A percentile compares a stretch with the other conserved stretches of the same genome.
These are phyloP conservation scores for Pseudogymnoascus sp. DNA, from an alignment of 2,329 filamentous ascomycete genomes.

Conservation along the genomic window DNA sequence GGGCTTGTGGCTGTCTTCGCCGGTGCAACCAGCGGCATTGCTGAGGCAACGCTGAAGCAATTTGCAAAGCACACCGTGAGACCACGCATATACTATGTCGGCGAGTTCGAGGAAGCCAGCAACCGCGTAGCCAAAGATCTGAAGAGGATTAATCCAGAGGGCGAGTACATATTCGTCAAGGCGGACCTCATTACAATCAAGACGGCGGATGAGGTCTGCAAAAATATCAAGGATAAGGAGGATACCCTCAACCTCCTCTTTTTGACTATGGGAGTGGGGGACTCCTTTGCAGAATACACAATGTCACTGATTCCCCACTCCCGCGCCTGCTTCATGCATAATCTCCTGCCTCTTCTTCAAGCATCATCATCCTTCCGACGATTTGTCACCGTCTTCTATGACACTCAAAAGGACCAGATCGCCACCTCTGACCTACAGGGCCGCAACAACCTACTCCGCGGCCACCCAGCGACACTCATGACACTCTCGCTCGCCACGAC, in stretches of 20 bases:
- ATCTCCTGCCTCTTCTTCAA: constrained; percentile 48
- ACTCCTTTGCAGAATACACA: background rate
- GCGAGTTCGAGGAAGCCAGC: constrained; percentile 35
- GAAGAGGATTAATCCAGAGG: constrained; percentile 31
- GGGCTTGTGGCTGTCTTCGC: constrained; percentile 42
- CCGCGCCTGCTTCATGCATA: constrained; percentile 46
- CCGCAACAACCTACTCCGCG: background rate
- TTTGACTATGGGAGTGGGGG: constrained; percentile 42
- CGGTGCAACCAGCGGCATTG: constrained; percentile 44
- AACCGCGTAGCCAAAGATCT: constrained; percentile 31
- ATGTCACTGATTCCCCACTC: constrained; percentile 45
- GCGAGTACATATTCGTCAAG: constrained; percentile 36
- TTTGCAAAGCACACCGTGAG: constrained; percentile 33
- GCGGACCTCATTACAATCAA: constrained; percentile 38
- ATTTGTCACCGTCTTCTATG: constrained; percentile 42
- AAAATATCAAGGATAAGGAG: constrained; percentile 42
- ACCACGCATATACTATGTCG: constrained; percentile 40
- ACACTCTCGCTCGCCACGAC: background rate
- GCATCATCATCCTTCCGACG: constrained; percentile 39
- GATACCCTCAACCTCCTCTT: constrained; percentile 47
- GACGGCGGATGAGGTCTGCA: constrained; percentile 40
- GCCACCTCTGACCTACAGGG: background rate
- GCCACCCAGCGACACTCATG: background rate
- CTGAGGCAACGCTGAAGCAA: constrained; percentile 37
- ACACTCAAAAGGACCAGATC: background rate